Base-by-base conservation (phyloP, 2,329 filamentous ascomycete genomes). In the Colletotrichum caudatum region DNA sequence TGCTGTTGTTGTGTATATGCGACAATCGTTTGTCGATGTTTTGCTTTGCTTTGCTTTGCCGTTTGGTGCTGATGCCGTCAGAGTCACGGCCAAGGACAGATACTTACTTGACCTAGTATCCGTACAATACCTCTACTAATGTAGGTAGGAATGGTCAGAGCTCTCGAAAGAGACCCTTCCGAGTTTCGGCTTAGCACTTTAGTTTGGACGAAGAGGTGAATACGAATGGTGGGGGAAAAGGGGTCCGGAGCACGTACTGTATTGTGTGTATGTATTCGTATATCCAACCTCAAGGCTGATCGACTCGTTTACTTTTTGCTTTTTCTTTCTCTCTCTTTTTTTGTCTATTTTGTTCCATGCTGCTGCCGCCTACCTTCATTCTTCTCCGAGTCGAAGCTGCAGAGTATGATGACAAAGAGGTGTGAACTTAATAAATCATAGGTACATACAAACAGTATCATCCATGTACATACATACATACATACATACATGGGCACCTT, bases 351-450 rank as follows among this genome's bases (percentile, higher is more conserved):
- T 16, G 3, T 16, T 12, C 37, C 14, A 37, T 51, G n/a, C 5
- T 11, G 44, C 44, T 14, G 23, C 23, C 2, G 5, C 20, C 9
- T n/a, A 33, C 26, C 26, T 20, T 12, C 9, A 26, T 5, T 8
- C 8, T 18, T 5, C 60, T 46, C 35, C 44, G 39, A 54, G 56
- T 61, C 67, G 56, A 29, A 56, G 57, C 56, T 66, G 56, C 56
- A 61, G 26, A 37, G 53, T 60, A 57, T 29, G 6, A 53, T 33
- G 5, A 26, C 14, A 33, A 53, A 5, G 23, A 51, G 23, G n/a
- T 51, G 50, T 20, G 5, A 29, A 29, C 29, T 29, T 29, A 29
- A 20, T 26, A 11, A 4, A 46, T 14, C 3, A 11, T 46, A 46
- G 20, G 44, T 9, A 53, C 29, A 18, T 20, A 54, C 51, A 37